These are phyloP conservation scores for Dysphania ambrosioides DNA, from an alignment of 148 eudicot genomes.

Conservation along the genomic window DNA sequence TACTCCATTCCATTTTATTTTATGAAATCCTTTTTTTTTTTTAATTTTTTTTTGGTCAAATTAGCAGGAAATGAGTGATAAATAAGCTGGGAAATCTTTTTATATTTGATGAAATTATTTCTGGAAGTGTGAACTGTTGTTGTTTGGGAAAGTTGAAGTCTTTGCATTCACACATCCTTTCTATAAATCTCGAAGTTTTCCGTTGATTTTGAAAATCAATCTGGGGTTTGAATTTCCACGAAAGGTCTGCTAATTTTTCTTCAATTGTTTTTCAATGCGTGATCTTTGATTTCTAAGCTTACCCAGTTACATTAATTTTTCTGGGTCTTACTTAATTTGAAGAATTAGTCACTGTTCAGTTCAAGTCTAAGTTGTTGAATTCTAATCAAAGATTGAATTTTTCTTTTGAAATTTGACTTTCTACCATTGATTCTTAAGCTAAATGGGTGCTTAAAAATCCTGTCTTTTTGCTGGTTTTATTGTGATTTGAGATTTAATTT, in stretches of 20 bases:
- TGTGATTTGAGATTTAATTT: slow-evolving; percentile 21
- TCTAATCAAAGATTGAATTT: slow-evolving; percentile 15
- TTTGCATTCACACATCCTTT: slow-evolving; percentile 50
- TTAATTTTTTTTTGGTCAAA: not conserved
- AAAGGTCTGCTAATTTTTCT: slow-evolving; percentile 43
- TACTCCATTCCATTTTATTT: not conserved
- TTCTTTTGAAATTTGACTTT: slow-evolving; percentile 12
- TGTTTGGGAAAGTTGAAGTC: slow-evolving; percentile 30
- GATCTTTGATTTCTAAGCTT: slow-evolving; percentile 16
- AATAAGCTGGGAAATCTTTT: slow-evolving; percentile 26
- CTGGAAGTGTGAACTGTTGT: slow-evolving; percentile 37
- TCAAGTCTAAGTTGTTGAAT: not conserved
- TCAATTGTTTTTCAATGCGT: not conserved
- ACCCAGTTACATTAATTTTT: slow-evolving; percentile 16
- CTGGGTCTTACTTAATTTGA: not conserved
- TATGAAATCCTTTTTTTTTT: too few species aligned
- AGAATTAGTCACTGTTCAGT: not conserved
- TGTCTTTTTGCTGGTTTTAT: slow-evolving; percentile 6
- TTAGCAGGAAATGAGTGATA: not conserved
- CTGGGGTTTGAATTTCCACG: slow-evolving; percentile 44
- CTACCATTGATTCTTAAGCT: slow-evolving; percentile 1
- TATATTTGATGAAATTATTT: too few species aligned
- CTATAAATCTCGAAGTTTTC: slow-evolving; percentile 20
- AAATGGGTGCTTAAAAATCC: slow-evolving; percentile 19
- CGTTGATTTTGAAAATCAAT: slow-evolving; percentile 36